phyloP scores from a whole-genome alignment of 331 rosid species.

The Erythrophleum ivorense region DNA sequence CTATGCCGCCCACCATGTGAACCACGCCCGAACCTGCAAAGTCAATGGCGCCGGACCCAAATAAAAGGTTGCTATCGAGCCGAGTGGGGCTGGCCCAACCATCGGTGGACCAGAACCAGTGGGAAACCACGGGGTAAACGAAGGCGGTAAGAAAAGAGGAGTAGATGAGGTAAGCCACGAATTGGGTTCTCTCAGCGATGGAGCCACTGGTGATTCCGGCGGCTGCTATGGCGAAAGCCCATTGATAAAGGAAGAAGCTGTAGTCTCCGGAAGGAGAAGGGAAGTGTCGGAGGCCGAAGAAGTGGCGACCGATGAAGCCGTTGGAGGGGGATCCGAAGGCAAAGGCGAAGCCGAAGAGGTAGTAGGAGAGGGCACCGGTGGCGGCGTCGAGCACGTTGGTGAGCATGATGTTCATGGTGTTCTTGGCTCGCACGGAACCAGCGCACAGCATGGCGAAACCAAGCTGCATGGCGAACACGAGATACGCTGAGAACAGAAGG shows the following conservation, averaged over 20 bases:
- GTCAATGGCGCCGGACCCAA: slow-evolving; percentile 67
- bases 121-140: slow-evolving; percentile 76
- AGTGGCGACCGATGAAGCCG: slow-evolving; percentile 79
- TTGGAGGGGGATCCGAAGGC: slow-evolving; percentile 81
- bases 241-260: slow-evolving; percentile 80
- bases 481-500: slow-evolving; percentile 84
- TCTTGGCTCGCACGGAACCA: slow-evolving; percentile 87
- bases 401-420: slow-evolving; percentile 96
- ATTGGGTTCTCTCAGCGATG: slow-evolving; percentile 81
- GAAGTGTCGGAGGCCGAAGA: slow-evolving; percentile 59
- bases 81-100: slow-evolving; percentile 83
- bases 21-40: slow-evolving; percentile 78
- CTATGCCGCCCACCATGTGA: slow-evolving; percentile 87
- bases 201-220: slow-evolving; percentile 88
- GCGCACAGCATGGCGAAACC: slow-evolving; percentile 99
- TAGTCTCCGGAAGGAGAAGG: slow-evolving; percentile 55
- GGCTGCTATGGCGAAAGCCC: slow-evolving; percentile 90
- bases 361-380: slow-evolving; percentile 76
- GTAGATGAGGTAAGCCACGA: slow-evolving; percentile 76
- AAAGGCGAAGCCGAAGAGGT: slow-evolving; percentile 85
- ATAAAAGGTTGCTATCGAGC: slow-evolving; percentile 13
- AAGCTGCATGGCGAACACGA: slow-evolving; percentile 90
- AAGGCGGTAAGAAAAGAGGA: slow-evolving; percentile 76
- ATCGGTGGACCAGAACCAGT: slow-evolving; percentile 76
- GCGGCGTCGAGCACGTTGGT: slow-evolving; percentile 89